These are phyloP conservation scores for Tubosaeta brunneosetosa DNA, from an alignment of 768 basidiomycete genomes.

Conservation along the genomic window DNA sequence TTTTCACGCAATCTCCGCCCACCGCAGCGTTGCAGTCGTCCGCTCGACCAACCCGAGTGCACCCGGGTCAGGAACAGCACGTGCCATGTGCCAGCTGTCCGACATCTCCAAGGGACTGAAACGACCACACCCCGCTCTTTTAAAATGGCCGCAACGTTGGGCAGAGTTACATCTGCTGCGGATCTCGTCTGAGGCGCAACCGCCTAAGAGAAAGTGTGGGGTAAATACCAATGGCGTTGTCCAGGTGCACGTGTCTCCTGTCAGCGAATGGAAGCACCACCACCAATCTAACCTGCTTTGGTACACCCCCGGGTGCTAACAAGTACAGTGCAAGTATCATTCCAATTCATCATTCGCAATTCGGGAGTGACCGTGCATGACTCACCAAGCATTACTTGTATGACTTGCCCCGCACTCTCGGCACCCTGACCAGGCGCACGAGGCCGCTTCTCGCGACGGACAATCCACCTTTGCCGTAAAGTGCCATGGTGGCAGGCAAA, in stretches of 20 bases:
- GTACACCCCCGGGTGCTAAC: conserved; percentile 43
- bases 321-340: background rate
- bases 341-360: background rate
- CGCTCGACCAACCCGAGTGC: background rate
- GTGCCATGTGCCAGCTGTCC: background rate
- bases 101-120: background rate
- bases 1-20: background rate
- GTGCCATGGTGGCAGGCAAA: conserved; percentile 2
- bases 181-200: conserved; percentile 19
- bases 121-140: background rate
- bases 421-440: conserved; percentile 15
- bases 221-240: conserved; percentile 3
- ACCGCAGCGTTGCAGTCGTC: background rate
- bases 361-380: conserved; percentile 4
- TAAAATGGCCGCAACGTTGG: background rate
- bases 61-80: background rate
- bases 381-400: conserved; percentile 46
- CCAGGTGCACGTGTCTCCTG: background rate
- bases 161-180: background rate
- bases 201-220: conserved; percentile 17
- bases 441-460: conserved; percentile 8
- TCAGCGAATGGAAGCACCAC: background rate
- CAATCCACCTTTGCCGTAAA: conserved; percentile 2
- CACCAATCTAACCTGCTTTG: conserved; percentile 36
- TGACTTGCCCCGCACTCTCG: conserved; percentile 36